Evolutionary conservation across 768 basidiomycete genomes (phyloP).

Genomic region (Leccinum aurantiacum): DNA sequence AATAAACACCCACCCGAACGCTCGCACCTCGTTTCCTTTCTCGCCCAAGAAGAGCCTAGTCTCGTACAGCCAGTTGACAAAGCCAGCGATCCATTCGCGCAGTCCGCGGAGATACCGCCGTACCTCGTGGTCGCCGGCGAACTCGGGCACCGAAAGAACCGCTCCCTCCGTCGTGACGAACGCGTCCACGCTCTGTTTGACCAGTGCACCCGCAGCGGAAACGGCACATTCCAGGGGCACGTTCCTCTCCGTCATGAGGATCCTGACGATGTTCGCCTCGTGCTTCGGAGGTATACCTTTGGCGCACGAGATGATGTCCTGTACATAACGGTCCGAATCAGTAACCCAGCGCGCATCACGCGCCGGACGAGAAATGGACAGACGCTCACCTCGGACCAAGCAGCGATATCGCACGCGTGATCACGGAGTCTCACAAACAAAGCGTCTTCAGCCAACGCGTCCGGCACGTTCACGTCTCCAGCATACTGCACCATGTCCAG

Average conservation of each 20-base stretch:
- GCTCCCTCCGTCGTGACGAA: slow-evolving; percentile 27
- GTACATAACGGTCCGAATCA: slow-evolving; percentile 1
- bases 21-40: slow-evolving; percentile 55
- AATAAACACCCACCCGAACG: slow-evolving; percentile 64
- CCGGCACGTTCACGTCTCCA: slow-evolving; percentile 43
- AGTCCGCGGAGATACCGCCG: slow-evolving; percentile 48
- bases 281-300: slow-evolving; percentile 42
- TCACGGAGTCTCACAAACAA: slow-evolving; percentile 37
- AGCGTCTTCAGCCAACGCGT: slow-evolving; percentile 26
- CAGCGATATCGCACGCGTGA: slow-evolving; percentile 49
- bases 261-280: slow-evolving; percentile 47
- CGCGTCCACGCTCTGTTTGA: slow-evolving; percentile 31
- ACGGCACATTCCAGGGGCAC: slow-evolving; percentile 51
- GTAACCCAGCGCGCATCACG: too few relatives aligned
- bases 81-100: slow-evolving; percentile 55
- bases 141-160: slow-evolving; percentile 16
- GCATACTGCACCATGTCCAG: slow-evolving; percentile 54
- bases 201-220: slow-evolving; percentile 20
- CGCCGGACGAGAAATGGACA: not conserved
- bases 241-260: slow-evolving; percentile 45
- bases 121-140: slow-evolving; percentile 26
- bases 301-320: slow-evolving; percentile 61
- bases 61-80: slow-evolving; percentile 66
- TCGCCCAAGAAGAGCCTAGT: slow-evolving; percentile 60
- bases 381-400: slow-evolving; percentile 51